Conservation (phyloP, 306 rosid genomes). For the Biancaea sappan region DNA sequence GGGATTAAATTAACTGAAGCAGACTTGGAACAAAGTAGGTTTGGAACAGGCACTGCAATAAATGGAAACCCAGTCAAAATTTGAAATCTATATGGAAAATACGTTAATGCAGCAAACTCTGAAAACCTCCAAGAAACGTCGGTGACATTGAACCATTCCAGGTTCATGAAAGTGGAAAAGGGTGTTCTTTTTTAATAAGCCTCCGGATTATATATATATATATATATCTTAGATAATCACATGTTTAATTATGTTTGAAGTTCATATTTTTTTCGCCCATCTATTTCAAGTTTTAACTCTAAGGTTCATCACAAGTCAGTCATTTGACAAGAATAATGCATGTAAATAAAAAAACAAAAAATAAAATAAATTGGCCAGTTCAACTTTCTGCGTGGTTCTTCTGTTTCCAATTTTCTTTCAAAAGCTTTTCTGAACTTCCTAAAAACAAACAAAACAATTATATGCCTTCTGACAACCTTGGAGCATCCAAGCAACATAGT, state of each 20-base stretch:
- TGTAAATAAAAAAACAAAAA: not conserved
- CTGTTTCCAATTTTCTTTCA: too few species aligned
- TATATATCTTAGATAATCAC: not conserved
- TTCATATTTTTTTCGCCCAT: not conserved
- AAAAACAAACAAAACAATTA: not conserved
- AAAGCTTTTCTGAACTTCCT: not conserved
- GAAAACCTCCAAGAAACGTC: not conserved
- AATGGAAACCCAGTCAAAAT: slow-evolving; percentile 7
- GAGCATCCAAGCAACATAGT: not conserved
- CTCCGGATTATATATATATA: not conserved
- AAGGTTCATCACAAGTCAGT: not conserved
- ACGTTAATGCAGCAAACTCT: not conserved
- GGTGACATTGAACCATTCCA: not conserved
- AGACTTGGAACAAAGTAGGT: not conserved
- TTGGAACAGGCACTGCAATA: not conserved
- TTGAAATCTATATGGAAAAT: not conserved
- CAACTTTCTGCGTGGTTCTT: not conserved
- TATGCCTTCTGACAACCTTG: slow-evolving; percentile 2
- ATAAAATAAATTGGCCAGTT: not conserved
- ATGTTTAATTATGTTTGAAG: not conserved
- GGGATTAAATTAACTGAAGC: not conserved
- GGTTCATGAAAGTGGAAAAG: not conserved
- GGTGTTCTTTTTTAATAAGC: not conserved
- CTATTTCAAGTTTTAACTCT: not conserved
- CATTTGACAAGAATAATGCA: not conserved